Percentiles rank a stretch among this genome's conserved stretches.
Conservation (phyloP, 208 protist species). For the Wallacemonas sp. region DNA sequence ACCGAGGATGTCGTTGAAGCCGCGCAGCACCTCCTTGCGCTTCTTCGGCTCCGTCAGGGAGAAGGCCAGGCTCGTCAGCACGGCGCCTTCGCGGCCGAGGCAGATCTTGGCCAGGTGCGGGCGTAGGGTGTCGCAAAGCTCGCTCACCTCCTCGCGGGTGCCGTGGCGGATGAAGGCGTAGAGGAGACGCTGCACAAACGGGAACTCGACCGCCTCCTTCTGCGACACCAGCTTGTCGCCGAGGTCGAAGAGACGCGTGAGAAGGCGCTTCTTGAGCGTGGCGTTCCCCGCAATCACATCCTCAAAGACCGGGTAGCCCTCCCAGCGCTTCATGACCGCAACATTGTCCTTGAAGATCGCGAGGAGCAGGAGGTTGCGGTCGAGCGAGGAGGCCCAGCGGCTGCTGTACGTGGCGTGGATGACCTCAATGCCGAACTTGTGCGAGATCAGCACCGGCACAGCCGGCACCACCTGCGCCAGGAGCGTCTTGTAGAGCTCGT, state of each 20-base stretch:
- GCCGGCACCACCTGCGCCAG: conserved; percentile 59
- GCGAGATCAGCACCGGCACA: conserved; percentile 76
- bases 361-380: conserved; percentile 77
- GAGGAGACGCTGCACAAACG: conserved; percentile 88
- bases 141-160: conserved; percentile 80
- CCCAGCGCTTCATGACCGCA: conserved; percentile 86
- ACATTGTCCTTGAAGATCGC: conserved; percentile 86
- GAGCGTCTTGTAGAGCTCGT: conserved; percentile 70
- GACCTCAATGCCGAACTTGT: conserved; percentile 87
- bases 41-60: conserved; percentile 78
- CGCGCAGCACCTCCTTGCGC: conserved; percentile 80
- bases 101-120: conserved; percentile 72
- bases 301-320: conserved; percentile 81
- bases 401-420: conserved; percentile 84
- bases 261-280: conserved; percentile 70
- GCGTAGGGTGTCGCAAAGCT: conserved; percentile 85
- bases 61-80: conserved; percentile 81
- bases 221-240: conserved; percentile 89
- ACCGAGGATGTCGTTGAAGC: conserved; percentile 66
- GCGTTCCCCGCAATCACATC: conserved; percentile 62
- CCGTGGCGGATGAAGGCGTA: conserved; percentile 66
- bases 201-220: conserved; percentile 81
- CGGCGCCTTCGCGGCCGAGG: conserved; percentile 70
- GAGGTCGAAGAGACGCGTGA: conserved; percentile 82
- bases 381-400: conserved; percentile 64